A percentile compares a stretch with the other conserved stretches of the same genome.
Evolutionary conservation across 352 stramenopile species (phyloP).

Genomic region (Phytophthora citrophthora): DNA sequence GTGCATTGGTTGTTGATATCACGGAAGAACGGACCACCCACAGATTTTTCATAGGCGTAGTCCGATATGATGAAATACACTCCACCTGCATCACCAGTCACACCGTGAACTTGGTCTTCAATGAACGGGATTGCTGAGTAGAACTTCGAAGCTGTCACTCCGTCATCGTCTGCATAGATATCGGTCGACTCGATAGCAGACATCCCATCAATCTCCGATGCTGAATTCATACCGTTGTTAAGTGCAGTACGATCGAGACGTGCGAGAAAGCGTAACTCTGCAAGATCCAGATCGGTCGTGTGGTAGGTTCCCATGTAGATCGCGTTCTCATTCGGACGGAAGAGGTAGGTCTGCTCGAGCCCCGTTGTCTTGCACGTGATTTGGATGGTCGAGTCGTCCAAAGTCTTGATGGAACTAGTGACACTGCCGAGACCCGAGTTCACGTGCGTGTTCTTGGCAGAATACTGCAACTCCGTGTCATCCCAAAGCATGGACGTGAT

Average conservation of each 20-base stretch:
- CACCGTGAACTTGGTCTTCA: slow-evolving; percentile 44
- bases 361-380: slow-evolving; percentile 41
- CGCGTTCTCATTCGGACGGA: slow-evolving; percentile 50
- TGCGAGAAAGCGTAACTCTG: slow-evolving; percentile 53
- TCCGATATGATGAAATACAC: slow-evolving; percentile 61
- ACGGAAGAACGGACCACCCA: slow-evolving; percentile 51
- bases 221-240: slow-evolving; percentile 30
- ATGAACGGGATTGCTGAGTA: slow-evolving; percentile 39
- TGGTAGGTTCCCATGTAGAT: slow-evolving; percentile 69
- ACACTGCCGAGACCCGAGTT: slow-evolving; percentile 44
- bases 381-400: slow-evolving; percentile 43
- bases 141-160: slow-evolving; percentile 44
- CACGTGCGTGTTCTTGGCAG: slow-evolving; percentile 47
- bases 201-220: slow-evolving; percentile 31
- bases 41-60: slow-evolving; percentile 48
- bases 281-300: slow-evolving; percentile 31
- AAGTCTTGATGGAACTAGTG: slow-evolving; percentile 38
- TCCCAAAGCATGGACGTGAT: slow-evolving; percentile 52
- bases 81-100: slow-evolving; percentile 31
- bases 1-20: slow-evolving; percentile 66
- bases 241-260: slow-evolving; percentile 39
- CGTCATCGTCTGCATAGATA: slow-evolving; percentile 36
- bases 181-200: slow-evolving; percentile 48
- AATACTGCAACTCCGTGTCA: slow-evolving; percentile 47
- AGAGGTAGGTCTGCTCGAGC: slow-evolving; percentile 54